phyloP scores from a whole-genome alignment of 202 grass and related monocot species.

The Panicum hallii region DNA sequence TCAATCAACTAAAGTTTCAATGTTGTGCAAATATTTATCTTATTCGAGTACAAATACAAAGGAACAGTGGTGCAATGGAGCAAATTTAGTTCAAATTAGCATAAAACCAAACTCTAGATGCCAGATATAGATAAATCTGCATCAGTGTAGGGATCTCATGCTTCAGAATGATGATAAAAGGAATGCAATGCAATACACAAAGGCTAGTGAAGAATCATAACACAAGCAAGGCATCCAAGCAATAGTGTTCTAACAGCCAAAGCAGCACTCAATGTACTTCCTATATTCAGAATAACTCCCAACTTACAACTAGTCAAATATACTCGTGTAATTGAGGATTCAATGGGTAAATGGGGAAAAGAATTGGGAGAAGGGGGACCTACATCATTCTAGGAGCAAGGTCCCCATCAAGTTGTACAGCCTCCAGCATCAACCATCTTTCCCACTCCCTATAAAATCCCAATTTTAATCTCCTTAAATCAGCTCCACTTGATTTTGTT shows the following conservation, averaged over 20 bases:
- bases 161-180: background rate
- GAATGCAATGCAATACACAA: background rate
- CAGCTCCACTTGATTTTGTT: slow-evolving; percentile 28
- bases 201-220: background rate
- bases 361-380: slow-evolving; percentile 59
- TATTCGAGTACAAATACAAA: background rate
- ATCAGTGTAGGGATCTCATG: background rate
- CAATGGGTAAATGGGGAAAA: background rate
- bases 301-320: slow-evolving; percentile 8
- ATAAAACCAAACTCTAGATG: background rate
- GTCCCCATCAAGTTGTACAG: slow-evolving; percentile 61
- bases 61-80: background rate
- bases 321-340: slow-evolving; percentile 18
- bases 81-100: background rate
- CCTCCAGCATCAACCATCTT: slow-evolving; percentile 92
- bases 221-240: background rate
- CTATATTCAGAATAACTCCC: background rate
- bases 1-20: slow-evolving; percentile 55
- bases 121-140: background rate
- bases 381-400: slow-evolving; percentile 78
- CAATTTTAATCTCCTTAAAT: slow-evolving; percentile 74
- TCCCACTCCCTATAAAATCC: slow-evolving; percentile 92
- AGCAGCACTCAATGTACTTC: background rate
- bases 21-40: slow-evolving; percentile 32
- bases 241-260: background rate